A percentile compares a stretch with the other conserved stretches of the same genome.
phyloP scores from a whole-genome alignment of 345 rosid genomes.

The Theobroma cacao region DNA sequence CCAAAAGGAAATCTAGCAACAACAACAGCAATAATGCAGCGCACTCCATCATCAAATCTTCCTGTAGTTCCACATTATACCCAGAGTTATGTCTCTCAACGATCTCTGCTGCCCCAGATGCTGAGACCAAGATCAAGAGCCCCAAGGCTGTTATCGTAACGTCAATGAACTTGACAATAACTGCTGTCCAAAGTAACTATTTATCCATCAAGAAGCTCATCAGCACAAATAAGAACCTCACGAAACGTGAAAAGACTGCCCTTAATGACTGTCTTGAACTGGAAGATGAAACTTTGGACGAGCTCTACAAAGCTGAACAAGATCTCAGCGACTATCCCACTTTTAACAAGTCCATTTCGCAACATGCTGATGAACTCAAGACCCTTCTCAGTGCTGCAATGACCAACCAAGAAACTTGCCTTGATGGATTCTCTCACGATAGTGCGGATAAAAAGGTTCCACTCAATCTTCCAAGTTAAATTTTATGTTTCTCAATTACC shows the following conservation, averaged over 20 bases:
- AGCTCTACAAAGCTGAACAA: conserved; percentile 29
- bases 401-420: conserved; percentile 62
- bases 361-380: conserved; percentile 41
- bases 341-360: conserved; percentile 22
- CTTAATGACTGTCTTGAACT: conserved; percentile 57
- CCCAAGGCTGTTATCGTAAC: conserved; percentile 53
- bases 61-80: conserved; percentile 54
- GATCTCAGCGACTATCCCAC: conserved; percentile 32
- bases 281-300: conserved; percentile 54
- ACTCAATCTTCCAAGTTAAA: background rate
- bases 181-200: conserved; percentile 48
- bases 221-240: conserved; percentile 23
- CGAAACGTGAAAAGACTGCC: conserved; percentile 45
- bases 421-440: conserved; percentile 61
- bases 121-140: conserved; percentile 30
- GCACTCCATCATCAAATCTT: conserved; percentile 39
- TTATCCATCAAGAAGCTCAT: conserved; percentile 42
- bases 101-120: conserved; percentile 26
- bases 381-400: conserved; percentile 56
- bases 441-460: conserved; percentile 25
- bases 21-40: background rate
- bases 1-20: background rate
- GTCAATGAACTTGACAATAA: conserved; percentile 48
- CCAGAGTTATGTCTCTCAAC: conserved; percentile 62
- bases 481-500: background rate